Evolutionary conservation across 148 eudicot species (phyloP), one percentile per base, ranked within the genome.

Genomic region (Cornus kousa): DNA sequence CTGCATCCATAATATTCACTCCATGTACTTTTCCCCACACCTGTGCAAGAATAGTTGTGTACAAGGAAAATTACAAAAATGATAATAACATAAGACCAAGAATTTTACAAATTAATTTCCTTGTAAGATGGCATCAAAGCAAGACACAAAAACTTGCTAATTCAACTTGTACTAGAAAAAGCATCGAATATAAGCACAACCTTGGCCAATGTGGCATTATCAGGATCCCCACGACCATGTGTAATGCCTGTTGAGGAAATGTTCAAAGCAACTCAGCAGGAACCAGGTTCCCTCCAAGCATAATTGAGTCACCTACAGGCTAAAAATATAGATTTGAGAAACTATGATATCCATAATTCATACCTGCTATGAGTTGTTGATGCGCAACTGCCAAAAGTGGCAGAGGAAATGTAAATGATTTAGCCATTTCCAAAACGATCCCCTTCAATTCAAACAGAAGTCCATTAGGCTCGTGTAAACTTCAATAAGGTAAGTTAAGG

Each of bases 331-430:
- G 71, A 22, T 31, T 22, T 43, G 24, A 74, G 35, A 70, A 69
- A 37, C 50, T 32, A 59, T 68, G 43, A 75, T 60, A 60, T 64
- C 24, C 70, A 57, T 28, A 39, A 79, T 68, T n/a, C 5, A 37
- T 89, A 94, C 99, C 99, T 79, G 95, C 90, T 83, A 91, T 77
- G 65, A 97, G 94, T 86, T 97, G 99, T 81, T 97, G 99, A 82
- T 92, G 87, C 73, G 99, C 93, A 86, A 90, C 97, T 57, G 92
- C 91, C 77, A 94, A 85, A 82, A 97, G 99, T 74, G 95, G 99
- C 80, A 94, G 83, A 70, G 99, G 99, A 89, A 97, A 97, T 79
- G 86, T 84, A 82, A 88, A 84, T 82, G 96, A 94, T 86, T 90
- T 97, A 68, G 98, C 97, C 87, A 86, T 81, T 74, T 87, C 90